Evolutionary conservation across 2,329 filamentous ascomycete genomes (phyloP).

Genomic region (Sporothrix inflata): DNA sequence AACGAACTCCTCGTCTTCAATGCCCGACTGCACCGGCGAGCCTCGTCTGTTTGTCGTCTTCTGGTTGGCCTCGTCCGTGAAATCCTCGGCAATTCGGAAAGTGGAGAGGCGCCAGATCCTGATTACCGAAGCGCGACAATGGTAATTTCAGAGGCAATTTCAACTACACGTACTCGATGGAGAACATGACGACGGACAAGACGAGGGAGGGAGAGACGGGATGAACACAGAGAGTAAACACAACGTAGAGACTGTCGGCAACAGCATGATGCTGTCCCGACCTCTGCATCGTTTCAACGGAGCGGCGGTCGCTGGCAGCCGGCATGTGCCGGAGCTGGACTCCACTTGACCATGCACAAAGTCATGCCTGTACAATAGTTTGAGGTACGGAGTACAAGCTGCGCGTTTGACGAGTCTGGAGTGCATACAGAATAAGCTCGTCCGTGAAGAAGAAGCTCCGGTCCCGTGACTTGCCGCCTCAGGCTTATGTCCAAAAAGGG

Average conservation of each 20-base stretch:
- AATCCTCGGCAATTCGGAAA: slow-evolving; percentile 32
- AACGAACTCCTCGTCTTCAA: neutral
- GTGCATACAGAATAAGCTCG: neutral
- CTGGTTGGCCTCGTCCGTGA: slow-evolving; percentile 12
- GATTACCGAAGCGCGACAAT: slow-evolving; percentile 13
- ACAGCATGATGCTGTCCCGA: neutral
- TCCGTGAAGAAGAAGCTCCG: neutral
- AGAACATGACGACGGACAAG: neutral
- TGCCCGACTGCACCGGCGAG: neutral
- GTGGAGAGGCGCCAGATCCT: slow-evolving; percentile 24
- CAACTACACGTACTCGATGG: neutral
- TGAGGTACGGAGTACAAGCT: slow-evolving; percentile 5
- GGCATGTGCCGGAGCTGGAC: slow-evolving; percentile 18
- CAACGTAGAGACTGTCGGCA: neutral
- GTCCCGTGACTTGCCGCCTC: slow-evolving; percentile 18
- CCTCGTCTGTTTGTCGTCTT: neutral
- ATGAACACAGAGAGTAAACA: neutral
- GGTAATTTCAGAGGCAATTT: slow-evolving; percentile 23
- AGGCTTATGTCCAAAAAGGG: slow-evolving; percentile 3
- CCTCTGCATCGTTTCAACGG: neutral
- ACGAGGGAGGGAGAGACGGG: neutral
- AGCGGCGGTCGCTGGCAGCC: neutral
- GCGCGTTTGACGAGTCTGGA: slow-evolving; percentile 12
- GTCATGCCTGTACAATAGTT: neutral
- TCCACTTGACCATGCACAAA: slow-evolving; percentile 16